Evolutionary conservation across 768 basidiomycete genomes (phyloP).

Genomic region (Leucosporidium creatinivorum): DNA sequence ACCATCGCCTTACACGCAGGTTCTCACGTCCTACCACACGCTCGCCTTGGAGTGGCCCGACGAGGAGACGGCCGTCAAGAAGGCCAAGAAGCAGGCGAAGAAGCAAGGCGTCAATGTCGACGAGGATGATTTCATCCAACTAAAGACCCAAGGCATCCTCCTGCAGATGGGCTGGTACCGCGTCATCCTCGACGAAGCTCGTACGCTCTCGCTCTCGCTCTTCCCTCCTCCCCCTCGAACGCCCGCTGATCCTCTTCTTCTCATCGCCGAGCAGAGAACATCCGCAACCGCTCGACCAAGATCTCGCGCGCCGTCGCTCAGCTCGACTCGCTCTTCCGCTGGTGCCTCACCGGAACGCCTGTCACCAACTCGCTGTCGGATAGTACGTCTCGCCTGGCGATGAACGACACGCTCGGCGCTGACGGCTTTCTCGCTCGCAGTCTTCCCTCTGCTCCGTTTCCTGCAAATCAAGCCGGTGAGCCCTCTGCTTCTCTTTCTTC

Average conservation of each 20-base stretch:
- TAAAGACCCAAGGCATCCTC: slow-evolving; percentile 40
- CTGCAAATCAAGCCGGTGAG: slow-evolving; percentile 47
- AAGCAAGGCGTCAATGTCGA: slow-evolving; percentile 24
- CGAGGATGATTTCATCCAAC: slow-evolving; percentile 26
- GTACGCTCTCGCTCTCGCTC: slow-evolving; percentile 13
- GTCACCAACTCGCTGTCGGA: slow-evolving; percentile 80
- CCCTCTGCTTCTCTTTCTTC: no score
- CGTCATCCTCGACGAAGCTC: slow-evolving; percentile 51
- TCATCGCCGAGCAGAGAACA: slow-evolving; percentile 41
- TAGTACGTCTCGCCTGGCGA: slow-evolving; percentile 17
- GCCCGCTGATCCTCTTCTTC: slow-evolving; percentile 42
- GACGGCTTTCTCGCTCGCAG: slow-evolving; percentile 49
- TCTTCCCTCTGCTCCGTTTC: slow-evolving; percentile 66
- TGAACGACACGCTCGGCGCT: not conserved
- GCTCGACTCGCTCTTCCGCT: slow-evolving; percentile 52
- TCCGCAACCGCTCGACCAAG: slow-evolving; percentile 42
- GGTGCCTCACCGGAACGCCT: slow-evolving; percentile 55
- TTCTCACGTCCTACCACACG: slow-evolving; percentile 46
- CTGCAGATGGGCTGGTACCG: slow-evolving; percentile 41
- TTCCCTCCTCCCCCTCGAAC: slow-evolving; percentile 18
- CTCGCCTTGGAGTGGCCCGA: slow-evolving; percentile 64
- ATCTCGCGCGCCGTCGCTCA: slow-evolving; percentile 53
- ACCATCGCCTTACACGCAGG: slow-evolving; percentile 14
- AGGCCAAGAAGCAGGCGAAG: slow-evolving; percentile 33
- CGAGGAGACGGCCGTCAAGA: slow-evolving; percentile 18